Base-by-base conservation (phyloP, 129 eudicot species). In the Ambrosia trifida region DNA sequence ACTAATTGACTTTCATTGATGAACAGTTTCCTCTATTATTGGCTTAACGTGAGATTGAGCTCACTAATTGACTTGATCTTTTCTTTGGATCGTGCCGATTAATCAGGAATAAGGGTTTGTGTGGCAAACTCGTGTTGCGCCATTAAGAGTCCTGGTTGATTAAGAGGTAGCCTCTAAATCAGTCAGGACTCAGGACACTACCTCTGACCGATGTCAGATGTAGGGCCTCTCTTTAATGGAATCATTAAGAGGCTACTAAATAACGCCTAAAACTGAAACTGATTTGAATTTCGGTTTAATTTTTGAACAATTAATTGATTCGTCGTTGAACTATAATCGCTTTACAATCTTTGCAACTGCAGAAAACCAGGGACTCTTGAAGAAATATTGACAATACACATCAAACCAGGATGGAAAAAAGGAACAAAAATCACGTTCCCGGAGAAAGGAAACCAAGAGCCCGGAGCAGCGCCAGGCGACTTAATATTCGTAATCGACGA, bases 391-490 rank as follows among this genome's bases (percentile, higher is more conserved):
- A 78, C 88, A 14, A 90, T 90, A 71, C 82, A 85, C 69, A 90
- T 90, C 36, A 85, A 90, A 79, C 97, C 97, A 0, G 97, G 97
- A 31, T 90, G 97, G 97, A 90, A 90, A 76, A 87, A 87, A 51
- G 97, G 97, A 32, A 90, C 97, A 12, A 90, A 85, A 73, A 90
- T 90, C 59, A 90, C 97, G 38, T 90, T 90, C 73, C 97, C 97
- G 0, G 95, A 87, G 75, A 90, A 90, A 81, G 97, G 97, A 40
- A 87, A 85, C 87, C 91, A 90, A 47, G 91, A 83, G 70, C 84
- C 89, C 1, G 91, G 89, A 31, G 79, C 78, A 6, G 83, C 95
- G 44, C 87, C 95, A 2, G 97, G 97, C 5, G 97, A 90, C 80
- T 84, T 90, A 36, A 87, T 87, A 20, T 90, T 90, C 54, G 95